Evolutionary conservation across 352 stramenopile species (phyloP), one percentile per base, ranked within the genome.

Genomic region (Globisporangium spinosum): DNA sequence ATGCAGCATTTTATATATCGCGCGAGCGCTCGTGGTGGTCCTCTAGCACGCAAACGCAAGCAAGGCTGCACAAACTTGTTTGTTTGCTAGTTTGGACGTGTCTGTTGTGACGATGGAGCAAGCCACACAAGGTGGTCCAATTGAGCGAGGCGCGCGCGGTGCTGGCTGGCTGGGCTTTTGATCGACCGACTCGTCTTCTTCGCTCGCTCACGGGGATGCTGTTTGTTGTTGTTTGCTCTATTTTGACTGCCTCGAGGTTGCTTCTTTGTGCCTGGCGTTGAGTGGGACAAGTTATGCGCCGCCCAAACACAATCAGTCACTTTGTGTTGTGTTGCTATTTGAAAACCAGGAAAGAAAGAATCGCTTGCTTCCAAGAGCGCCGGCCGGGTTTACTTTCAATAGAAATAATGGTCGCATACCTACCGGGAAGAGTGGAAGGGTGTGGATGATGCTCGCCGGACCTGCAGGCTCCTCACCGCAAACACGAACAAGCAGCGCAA

Each of bases 1-100:
- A 15, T 27, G 59, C 40, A 56, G 22, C 59, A 65, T 65, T 51
- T 32, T 22, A n/a, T 49, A 51, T 51, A n/a, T n/a, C 17, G 43
- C 43, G 5, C 15, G 43, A 7, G 17, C 15, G 23, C 4, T 61
- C 29, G 55, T 61, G 55, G 13, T 47, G 55, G 55, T 47, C 55
- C 17, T 15, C 27, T 43, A 59, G 27, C 54, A 29, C 55, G 23
- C 53, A 35, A 15, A 8, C 22, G 12, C 51, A 35, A 20, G 40
- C 15, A 20, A 49, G 40, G 7, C 40, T 22, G 40, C 15, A n/a
- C 40, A 49, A 22, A n/a, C 12, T 45, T 45, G 10, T 17, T 45
- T 49, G 40, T 1, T 49, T 49, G 13, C 2, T 47, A 15, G 34
- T 13, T 40, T 47, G 40, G 40, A 10, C 43, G 4, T 49, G 43